These are phyloP conservation scores for Isatis tinctoria DNA, from an alignment of 345 rosid genomes.

Conservation along the genomic window DNA sequence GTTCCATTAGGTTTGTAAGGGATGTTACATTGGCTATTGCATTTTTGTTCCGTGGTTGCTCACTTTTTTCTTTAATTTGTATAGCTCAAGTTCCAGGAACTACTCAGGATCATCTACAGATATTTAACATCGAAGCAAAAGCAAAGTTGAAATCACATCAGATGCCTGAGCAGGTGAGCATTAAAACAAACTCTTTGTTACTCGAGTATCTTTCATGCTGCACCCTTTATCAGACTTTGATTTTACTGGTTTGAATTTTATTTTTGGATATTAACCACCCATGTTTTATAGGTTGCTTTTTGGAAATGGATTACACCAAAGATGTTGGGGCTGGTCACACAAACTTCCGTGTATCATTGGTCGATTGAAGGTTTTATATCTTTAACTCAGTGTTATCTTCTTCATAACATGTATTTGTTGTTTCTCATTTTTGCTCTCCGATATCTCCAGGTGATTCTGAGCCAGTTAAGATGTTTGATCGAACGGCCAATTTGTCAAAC, in stretches of 20 bases:
- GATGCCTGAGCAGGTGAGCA: slow-evolving; percentile 94
- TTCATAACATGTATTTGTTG: background rate
- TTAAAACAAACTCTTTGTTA: slow-evolving; percentile 1
- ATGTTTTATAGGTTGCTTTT: slow-evolving; percentile 69
- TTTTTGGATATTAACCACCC: slow-evolving; percentile 10
- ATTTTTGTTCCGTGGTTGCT: slow-evolving; percentile 5
- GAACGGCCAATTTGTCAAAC: slow-evolving; percentile 90
- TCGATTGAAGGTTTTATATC: slow-evolving; percentile 77
- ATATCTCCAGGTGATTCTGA: slow-evolving; percentile 79
- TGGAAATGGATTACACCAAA: slow-evolving; percentile 98
- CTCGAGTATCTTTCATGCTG: background rate
- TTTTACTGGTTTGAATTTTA: background rate
- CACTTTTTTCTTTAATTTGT: slow-evolving; percentile 8
- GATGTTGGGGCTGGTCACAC: slow-evolving; percentile 95
- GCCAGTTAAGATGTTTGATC: slow-evolving; percentile 94
- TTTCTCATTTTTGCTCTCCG: slow-evolving; percentile 23
- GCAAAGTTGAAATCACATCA: slow-evolving; percentile 94
- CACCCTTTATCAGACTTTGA: background rate
- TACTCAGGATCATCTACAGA: slow-evolving; percentile 96
- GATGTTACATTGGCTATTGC: slow-evolving; percentile 6
- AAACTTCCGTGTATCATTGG: slow-evolving; percentile 93
- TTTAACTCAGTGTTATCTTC: slow-evolving; percentile 12
- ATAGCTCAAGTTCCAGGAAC: slow-evolving; percentile 98
- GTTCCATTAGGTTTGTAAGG: background rate
- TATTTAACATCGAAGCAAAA: slow-evolving; percentile 96